Conservation (phyloP, 2,329 filamentous ascomycete genomes). For the Colletotrichum sp. region DNA sequence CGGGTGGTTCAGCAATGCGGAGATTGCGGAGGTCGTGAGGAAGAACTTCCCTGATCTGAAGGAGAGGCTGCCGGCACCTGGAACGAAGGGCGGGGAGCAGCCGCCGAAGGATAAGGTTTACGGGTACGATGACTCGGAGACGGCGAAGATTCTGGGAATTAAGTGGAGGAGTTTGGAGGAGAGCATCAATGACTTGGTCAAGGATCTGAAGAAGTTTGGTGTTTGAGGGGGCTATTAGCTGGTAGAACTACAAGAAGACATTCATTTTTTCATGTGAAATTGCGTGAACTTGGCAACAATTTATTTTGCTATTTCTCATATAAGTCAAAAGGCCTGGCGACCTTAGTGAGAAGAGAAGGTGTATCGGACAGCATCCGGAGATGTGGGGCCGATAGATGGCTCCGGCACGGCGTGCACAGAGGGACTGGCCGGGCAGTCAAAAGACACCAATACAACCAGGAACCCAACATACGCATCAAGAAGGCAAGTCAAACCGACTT, state of each 20-base stretch:
- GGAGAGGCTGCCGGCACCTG: conserved; percentile 50
- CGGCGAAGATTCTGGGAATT: conserved; percentile 64
- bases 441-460: background rate
- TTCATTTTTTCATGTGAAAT: background rate
- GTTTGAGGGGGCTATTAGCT: conserved; percentile 18
- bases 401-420: background rate
- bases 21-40: conserved; percentile 48
- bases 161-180: conserved; percentile 68
- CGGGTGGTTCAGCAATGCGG: conserved; percentile 51
- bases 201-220: conserved; percentile 30
- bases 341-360: background rate
- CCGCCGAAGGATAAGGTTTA: conserved; percentile 48
- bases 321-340: background rate
- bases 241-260: background rate
- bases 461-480: background rate
- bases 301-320: accelerated
- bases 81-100: conserved; percentile 47
- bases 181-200: conserved; percentile 65
- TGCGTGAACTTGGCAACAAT: background rate
- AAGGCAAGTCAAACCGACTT: background rate
- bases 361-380: background rate
- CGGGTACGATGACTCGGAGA: conserved; percentile 62
- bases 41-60: conserved; percentile 55
- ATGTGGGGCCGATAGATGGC: background rate
- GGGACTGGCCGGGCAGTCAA: background rate